Base-by-base conservation (phyloP, 2,329 filamentous ascomycete genomes). In the Beauveria sp. region DNA sequence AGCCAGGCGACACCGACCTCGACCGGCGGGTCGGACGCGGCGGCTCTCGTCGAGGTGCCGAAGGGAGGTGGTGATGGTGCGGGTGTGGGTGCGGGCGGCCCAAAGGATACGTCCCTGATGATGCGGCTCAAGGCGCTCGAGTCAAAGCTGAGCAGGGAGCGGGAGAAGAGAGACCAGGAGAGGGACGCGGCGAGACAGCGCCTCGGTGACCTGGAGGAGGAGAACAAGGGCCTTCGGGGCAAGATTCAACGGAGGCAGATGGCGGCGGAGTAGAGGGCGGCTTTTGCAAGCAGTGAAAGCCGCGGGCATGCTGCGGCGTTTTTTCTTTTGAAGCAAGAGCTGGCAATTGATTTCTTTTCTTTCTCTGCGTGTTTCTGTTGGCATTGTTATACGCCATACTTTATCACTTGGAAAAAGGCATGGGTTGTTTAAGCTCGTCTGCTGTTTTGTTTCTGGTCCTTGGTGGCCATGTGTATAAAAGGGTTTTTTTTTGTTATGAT, bases 61-160 rank as follows among this genome's bases (percentile, higher is more conserved):
- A 66, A 66, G 12, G 56, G 60, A 18, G 56, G 53, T 31, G 64
- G 18, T 28, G 50, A 16, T 10, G 50, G n/a, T 5, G 50, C 50
- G n/a, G 24, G 66, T 20, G 62, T 64, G 26, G 50, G 66, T 63
- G 28, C 60, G 55, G 49, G 65, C 65, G 50, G 66, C 45, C 69
- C 68, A 62, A 76, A 77, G 45, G 88, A 93, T 67, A 88, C 90
- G 66, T 85, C 89, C 67, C 96, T 91, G 91, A 86, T 96, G 66
- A 84, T 96, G 65, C 80, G 95, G 7, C 80, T 98, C 40, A 86
- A 91, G 62, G 93, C 98, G 71, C 79, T 98, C 67, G 95, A 99
- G 78, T 83, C 88, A 66, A 86, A 96, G 67, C 80, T 99, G 20
- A 96, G 96, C 73, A 87, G 90, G 51, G 95, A 99, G 76, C 80